Percentiles rank a stretch among this genome's conserved stretches.
Conservation (phyloP, 768 basidiomycete species). For the Naganishia friedmannii region DNA sequence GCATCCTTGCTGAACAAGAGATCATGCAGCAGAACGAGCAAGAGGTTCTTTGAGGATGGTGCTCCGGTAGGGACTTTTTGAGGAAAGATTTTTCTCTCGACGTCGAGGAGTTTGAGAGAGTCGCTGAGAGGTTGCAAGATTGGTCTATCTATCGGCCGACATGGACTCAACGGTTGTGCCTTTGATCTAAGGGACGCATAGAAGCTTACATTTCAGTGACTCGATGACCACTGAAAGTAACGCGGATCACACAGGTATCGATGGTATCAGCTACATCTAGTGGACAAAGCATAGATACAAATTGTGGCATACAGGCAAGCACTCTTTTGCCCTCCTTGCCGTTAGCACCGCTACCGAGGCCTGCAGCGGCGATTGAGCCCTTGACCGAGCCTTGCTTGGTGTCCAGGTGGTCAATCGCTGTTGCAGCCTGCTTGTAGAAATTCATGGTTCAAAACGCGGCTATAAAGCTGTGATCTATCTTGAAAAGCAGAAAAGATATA, state of each 20-base stretch:
- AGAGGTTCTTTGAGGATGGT: slow-evolving; percentile 63
- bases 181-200: neutral
- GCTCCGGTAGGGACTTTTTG: slow-evolving; percentile 37
- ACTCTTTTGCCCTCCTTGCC: slow-evolving; percentile 47
- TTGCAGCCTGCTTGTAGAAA: slow-evolving; percentile 89
- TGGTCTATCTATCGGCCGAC: slow-evolving; percentile 63
- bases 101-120: slow-evolving; percentile 64
- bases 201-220: slow-evolving; percentile 79
- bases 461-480: neutral
- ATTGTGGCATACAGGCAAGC: slow-evolving; percentile 41
- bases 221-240: slow-evolving; percentile 69
- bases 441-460: slow-evolving; percentile 62
- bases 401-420: slow-evolving; percentile 78
- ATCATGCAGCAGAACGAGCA: slow-evolving; percentile 86
- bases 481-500: neutral
- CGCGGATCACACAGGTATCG: slow-evolving; percentile 29
- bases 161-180: slow-evolving; percentile 38
- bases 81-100: slow-evolving; percentile 73
- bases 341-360: slow-evolving; percentile 34
- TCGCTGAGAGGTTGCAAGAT: slow-evolving; percentile 70
- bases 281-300: slow-evolving; percentile 8
- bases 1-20: slow-evolving; percentile 68
- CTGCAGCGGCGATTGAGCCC: slow-evolving; percentile 65
- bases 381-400: slow-evolving; percentile 90
- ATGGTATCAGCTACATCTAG: slow-evolving; percentile 61